Percentiles rank a stretch among this genome's conserved stretches.
These are phyloP conservation scores for Yarrowia keelungensis DNA, from an alignment of 805 yeast genomes.

Conservation along the genomic window DNA sequence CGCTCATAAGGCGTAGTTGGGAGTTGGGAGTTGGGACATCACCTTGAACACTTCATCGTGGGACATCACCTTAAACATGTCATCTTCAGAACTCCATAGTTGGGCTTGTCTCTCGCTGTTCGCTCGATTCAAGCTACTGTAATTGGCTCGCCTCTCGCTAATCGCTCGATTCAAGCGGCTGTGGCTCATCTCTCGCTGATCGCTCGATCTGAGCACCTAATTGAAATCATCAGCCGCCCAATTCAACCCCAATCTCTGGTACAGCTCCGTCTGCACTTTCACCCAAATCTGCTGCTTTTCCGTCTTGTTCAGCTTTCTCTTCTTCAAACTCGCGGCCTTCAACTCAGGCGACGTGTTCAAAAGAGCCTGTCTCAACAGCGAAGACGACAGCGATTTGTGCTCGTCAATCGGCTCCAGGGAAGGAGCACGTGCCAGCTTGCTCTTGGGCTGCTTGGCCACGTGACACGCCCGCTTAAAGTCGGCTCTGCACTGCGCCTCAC, in stretches of 20 bases:
- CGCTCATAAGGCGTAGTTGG: too few relatives aligned
- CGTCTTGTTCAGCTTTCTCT: constrained; percentile 55
- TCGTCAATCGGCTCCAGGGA: constrained; percentile 38
- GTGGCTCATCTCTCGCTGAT: too few relatives aligned
- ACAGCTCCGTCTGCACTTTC: constrained; percentile 66
- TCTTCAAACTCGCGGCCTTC: constrained; percentile 42
- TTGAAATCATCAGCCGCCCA: constrained; percentile 55
- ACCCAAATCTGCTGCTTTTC: constrained; percentile 69
- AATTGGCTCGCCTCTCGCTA: too few relatives aligned
- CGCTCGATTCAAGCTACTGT: too few relatives aligned
- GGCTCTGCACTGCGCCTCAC: constrained; percentile 61
- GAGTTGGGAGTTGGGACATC: too few relatives aligned
- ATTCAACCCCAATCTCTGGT: constrained; percentile 63
- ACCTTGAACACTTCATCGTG: too few relatives aligned
- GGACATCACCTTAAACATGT: too few relatives aligned
- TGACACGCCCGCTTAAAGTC: constrained; percentile 64
- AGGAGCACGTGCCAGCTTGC: constrained; percentile 22
- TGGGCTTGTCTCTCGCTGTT: too few relatives aligned
- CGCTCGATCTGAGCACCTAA: constrained; percentile 3
- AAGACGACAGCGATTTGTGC: constrained; percentile 39
- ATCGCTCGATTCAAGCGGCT: too few relatives aligned
- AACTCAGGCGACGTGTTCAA: constrained; percentile 48
- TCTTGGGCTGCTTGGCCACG: constrained; percentile 27
- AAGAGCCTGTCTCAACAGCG: constrained; percentile 50
- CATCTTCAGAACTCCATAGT: too few relatives aligned